Base-by-base conservation (phyloP, 2,329 filamentous ascomycete species). In the Decorospora gaudefroyi region DNA sequence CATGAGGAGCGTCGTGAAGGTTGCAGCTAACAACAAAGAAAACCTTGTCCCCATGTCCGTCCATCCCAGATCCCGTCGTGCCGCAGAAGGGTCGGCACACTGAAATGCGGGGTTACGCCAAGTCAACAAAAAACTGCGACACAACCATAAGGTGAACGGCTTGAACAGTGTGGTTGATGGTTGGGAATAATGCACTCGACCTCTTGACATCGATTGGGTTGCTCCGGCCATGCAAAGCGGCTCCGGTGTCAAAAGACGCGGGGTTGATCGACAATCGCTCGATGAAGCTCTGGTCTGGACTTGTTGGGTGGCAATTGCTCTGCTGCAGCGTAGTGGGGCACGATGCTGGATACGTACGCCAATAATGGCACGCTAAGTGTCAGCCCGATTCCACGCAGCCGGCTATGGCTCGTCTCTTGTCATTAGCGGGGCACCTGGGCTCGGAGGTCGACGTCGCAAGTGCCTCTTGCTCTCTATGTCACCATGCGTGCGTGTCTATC, bases 381-480 rank as follows among this genome's bases (percentile, higher is more conserved):
- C 57, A 57, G 57, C 55, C 59, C 53, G 55, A 44, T 57, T 59
- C 59, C 59, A 61, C 53, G 55, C 55, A 53, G 57, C 46, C 55
- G 59, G 51, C 47, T 28, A 27, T 49, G 36, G 21, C 39, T 25
- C 29, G 25, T 27, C 36, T n/a, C n/a, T n/a, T n/a, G n/a, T n/a
- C n/a, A n/a, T n/a, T n/a, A n/a, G n/a, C n/a, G n/a, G n/a, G n/a
- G n/a, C n/a, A n/a, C n/a, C n/a, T 38, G 49, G 47, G 40, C 28
- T 30, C 19, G 23, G 27, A 41, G 39, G 35, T 37, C 12, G 34
- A 29, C 32, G 42, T 50, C 38, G 35, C 47, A 43, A 51, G 47
- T 35, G 41, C 47, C n/a, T n/a, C n/a, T n/a, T n/a, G n/a, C n/a
- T n/a, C n/a, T n/a, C n/a, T n/a, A n/a, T n/a, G n/a, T n/a, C n/a